Conservation (phyloP, 768 basidiomycete species). For the Russula olivacea region DNA sequence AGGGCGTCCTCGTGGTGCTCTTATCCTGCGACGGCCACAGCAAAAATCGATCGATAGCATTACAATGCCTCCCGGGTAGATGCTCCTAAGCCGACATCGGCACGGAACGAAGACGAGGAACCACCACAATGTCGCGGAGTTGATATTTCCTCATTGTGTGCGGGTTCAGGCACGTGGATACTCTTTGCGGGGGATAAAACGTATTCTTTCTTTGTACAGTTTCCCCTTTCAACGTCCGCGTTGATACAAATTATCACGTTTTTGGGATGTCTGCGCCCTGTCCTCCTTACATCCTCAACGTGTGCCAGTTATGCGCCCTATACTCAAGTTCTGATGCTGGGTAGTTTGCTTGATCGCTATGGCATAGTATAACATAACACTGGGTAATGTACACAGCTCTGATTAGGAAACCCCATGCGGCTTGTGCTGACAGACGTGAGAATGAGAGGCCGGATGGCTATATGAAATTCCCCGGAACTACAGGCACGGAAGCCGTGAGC, state of each 20-base stretch:
- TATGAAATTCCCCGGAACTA: constrained; percentile 69
- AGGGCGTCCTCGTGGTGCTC: neutral
- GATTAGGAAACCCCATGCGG: neutral
- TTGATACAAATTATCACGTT: neutral
- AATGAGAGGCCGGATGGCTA: constrained; percentile 28
- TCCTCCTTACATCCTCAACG: too few relatives aligned
- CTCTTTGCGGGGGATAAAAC: neutral
- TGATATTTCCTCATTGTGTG: constrained; percentile 13
- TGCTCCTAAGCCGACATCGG: constrained; percentile 11
- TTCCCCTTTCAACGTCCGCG: neutral
- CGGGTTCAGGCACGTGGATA: constrained; percentile 11
- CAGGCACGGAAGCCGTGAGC: constrained; percentile 70
- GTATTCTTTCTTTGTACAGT: neutral
- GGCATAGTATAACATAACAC: too few relatives aligned
- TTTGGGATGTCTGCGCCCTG: neutral
- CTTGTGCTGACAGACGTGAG: neutral
- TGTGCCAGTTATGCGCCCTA: too few relatives aligned
- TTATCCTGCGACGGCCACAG: neutral
- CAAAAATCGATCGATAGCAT: neutral
- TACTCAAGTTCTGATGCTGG: too few relatives aligned
- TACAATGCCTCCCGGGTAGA: neutral
- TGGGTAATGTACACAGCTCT: neutral
- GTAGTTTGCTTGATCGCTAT: too few relatives aligned
- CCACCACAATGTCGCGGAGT: constrained; percentile 18
- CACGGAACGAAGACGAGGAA: constrained; percentile 1